A percentile compares a stretch with the other conserved stretches of the same genome.
Evolutionary conservation across 2,329 filamentous ascomycete species (phyloP).

Genomic region (Proliferodiscus dingleyae): DNA sequence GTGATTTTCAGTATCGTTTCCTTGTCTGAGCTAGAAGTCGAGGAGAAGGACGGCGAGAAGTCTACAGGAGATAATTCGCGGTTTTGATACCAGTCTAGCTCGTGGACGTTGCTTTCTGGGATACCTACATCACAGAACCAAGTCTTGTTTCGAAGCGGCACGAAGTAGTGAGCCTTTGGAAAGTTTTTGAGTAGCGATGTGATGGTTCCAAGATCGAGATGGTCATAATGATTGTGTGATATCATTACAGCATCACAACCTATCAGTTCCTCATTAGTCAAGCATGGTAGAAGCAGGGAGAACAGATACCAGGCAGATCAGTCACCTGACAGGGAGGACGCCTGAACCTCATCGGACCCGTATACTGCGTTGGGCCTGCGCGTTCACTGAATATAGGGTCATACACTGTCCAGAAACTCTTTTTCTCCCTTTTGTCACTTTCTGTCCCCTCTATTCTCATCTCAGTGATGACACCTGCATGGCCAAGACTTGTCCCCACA

Average conservation of each 20-base stretch:
- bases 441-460: slow-evolving; percentile 17
- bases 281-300: too few relatives aligned
- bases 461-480: slow-evolving; percentile 18
- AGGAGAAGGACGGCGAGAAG: slow-evolving; percentile 42
- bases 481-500: slow-evolving; percentile 20
- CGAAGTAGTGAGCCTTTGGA: slow-evolving; percentile 83
- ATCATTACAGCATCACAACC: slow-evolving; percentile 65
- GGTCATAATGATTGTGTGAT: slow-evolving; percentile 89
- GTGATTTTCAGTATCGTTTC: slow-evolving; percentile 33
- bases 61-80: slow-evolving; percentile 56
- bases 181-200: slow-evolving; percentile 63
- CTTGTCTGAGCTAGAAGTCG: slow-evolving; percentile 45
- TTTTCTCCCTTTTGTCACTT: too few relatives aligned
- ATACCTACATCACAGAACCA: slow-evolving; percentile 74
- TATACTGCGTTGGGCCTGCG: slow-evolving; percentile 24
- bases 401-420: slow-evolving; percentile 19
- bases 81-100: slow-evolving; percentile 93
- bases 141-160: slow-evolving; percentile 71
- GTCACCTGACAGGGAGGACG: slow-evolving; percentile 67
- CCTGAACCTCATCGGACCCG: slow-evolving; percentile 69
- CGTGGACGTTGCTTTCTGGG: slow-evolving; percentile 59
- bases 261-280: not conserved
- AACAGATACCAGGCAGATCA: slow-evolving; percentile 58
- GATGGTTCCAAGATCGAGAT: slow-evolving; percentile 72
- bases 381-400: slow-evolving; percentile 23